These are phyloP conservation scores for Spirogloea muscicola DNA, from an alignment of 139 green algal genomes.

Conservation along the genomic window DNA sequence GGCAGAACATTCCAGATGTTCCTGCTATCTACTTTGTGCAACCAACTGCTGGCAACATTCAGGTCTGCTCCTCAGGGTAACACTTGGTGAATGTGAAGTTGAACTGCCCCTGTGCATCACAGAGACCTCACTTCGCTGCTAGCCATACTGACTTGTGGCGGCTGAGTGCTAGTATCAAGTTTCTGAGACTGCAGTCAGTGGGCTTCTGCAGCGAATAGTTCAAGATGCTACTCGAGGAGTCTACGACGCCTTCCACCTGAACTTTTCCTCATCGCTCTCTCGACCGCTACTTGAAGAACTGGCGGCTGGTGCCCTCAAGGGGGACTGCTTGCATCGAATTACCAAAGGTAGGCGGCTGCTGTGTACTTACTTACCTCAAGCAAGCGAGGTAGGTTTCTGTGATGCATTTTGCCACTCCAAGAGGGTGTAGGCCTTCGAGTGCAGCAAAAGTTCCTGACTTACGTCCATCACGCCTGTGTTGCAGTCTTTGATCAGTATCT, in stretches of 20 bases:
- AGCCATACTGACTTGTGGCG: too few species aligned
- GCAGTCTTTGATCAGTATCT: constrained; percentile 91
- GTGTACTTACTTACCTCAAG: neutral
- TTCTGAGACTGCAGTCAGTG: too few species aligned
- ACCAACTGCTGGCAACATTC: constrained; percentile 63
- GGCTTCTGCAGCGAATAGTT: constrained; percentile 56
- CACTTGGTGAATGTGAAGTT: neutral
- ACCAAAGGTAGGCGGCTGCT: too few species aligned
- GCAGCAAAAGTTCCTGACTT: too few species aligned
- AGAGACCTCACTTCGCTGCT: too few species aligned
- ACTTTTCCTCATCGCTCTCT: constrained; percentile 77
- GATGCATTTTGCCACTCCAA: too few species aligned
- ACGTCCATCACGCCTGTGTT: too few species aligned
- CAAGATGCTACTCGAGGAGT: constrained; percentile 67
- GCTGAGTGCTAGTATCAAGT: too few species aligned
- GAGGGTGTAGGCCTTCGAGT: too few species aligned
- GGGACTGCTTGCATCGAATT: constrained; percentile 45
- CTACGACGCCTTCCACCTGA: constrained; percentile 91
- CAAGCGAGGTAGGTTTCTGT: too few species aligned
- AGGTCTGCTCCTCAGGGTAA: too few species aligned
- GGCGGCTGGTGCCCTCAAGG: constrained; percentile 60
- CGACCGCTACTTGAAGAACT: constrained; percentile 71
- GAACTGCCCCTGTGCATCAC: too few species aligned
- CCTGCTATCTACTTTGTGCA: constrained; percentile 94
- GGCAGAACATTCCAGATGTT: constrained; percentile 92